Evolutionary conservation across 2,329 filamentous ascomycete genomes (phyloP).

Genomic region (Fusarium devonianum): DNA sequence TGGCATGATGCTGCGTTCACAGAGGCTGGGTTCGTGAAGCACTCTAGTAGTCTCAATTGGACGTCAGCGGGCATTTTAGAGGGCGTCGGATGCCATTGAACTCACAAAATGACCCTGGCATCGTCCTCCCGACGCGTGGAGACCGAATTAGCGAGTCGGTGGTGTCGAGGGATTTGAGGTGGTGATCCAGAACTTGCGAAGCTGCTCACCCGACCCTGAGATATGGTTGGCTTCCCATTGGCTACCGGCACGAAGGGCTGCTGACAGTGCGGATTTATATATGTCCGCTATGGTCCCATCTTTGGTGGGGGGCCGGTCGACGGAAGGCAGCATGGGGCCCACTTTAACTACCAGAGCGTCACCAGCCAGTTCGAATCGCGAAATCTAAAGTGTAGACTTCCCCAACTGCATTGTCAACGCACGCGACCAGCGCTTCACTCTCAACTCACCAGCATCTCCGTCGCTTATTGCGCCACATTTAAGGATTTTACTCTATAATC

Average conservation of each 20-base stretch:
- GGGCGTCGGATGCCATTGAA: slow-evolving; percentile 32
- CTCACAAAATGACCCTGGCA: slow-evolving; percentile 39
- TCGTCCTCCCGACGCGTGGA: slow-evolving; percentile 34
- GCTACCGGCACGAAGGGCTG: slow-evolving; percentile 23
- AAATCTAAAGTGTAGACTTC: slow-evolving; percentile 30
- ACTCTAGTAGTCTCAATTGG: slow-evolving; percentile 42
- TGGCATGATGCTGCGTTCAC: slow-evolving; percentile 64
- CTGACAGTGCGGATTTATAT: slow-evolving; percentile 16
- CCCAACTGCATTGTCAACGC: slow-evolving; percentile 20
- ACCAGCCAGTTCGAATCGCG: slow-evolving; percentile 25
- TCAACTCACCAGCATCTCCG: background rate
- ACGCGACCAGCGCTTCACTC: slow-evolving; percentile 8
- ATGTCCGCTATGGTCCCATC: slow-evolving; percentile 20
- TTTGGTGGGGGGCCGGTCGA: slow-evolving; percentile 20
- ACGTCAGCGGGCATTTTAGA: slow-evolving; percentile 26
- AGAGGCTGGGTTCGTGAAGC: slow-evolving; percentile 19
- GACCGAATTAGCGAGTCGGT: slow-evolving; percentile 35
- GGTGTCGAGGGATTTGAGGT: slow-evolving; percentile 41
- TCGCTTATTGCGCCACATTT: background rate
- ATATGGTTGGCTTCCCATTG: slow-evolving; percentile 35
- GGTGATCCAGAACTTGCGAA: slow-evolving; percentile 34
- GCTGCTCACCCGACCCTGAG: slow-evolving; percentile 34
- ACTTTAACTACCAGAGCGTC: slow-evolving; percentile 14
- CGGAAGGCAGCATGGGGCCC: too few relatives aligned
- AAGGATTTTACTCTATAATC: slow-evolving; percentile 22